Conservation (phyloP, 345 rosid species). For the Salix brachista region DNA sequence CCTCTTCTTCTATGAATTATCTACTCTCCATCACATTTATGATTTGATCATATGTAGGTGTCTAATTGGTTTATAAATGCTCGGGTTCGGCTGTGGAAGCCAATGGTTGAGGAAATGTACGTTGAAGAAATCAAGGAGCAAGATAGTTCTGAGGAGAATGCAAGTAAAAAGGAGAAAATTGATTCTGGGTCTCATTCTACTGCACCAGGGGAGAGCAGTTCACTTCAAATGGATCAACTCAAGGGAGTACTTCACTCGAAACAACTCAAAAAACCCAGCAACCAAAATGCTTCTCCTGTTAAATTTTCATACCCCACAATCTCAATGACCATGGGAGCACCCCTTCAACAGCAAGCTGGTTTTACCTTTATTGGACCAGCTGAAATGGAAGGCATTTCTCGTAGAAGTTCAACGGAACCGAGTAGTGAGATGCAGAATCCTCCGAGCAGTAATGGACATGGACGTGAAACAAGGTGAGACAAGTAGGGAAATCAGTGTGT, state of each 20-base stretch:
- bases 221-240: slow-evolving; percentile 21
- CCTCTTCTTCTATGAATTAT: background rate
- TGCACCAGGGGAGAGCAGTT: slow-evolving; percentile 1
- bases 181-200: slow-evolving; percentile 9
- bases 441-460: slow-evolving; percentile 29
- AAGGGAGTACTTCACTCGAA: slow-evolving; percentile 18
- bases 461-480: slow-evolving; percentile 33
- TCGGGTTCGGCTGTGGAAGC: slow-evolving; percentile 83
- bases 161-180: slow-evolving; percentile 18
- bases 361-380: slow-evolving; percentile 40
- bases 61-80: slow-evolving; percentile 83
- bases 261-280: slow-evolving; percentile 17
- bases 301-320: slow-evolving; percentile 32
- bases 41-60: slow-evolving; percentile 35
- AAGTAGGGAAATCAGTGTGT: slow-evolving; percentile 14
- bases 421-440: slow-evolving; percentile 28
- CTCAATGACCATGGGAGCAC: slow-evolving; percentile 32
- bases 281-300: slow-evolving; percentile 17
- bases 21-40: background rate
- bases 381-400: slow-evolving; percentile 32
- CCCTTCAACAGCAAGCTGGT: slow-evolving; percentile 22
- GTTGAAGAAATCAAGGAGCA: slow-evolving; percentile 49
- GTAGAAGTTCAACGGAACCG: slow-evolving; percentile 38
- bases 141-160: slow-evolving; percentile 24
- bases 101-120: slow-evolving; percentile 87